phyloP scores from a whole-genome alignment of 257 asterid genomes.

The Przewalskia tangutica region DNA sequence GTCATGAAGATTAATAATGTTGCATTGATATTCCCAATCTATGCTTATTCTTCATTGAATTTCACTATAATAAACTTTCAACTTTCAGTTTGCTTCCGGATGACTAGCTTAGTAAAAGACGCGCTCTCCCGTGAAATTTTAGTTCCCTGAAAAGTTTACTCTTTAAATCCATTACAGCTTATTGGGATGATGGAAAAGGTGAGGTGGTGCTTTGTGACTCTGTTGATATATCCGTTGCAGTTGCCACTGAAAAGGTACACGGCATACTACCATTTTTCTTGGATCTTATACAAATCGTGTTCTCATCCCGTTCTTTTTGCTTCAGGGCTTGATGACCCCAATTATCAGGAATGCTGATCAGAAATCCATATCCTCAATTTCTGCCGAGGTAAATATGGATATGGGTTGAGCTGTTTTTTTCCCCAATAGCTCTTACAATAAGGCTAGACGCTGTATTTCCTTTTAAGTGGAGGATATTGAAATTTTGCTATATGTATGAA shows the following conservation, averaged over 20 bases:
- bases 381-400: constrained; percentile 58
- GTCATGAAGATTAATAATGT: neutral
- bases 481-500: neutral
- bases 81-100: neutral
- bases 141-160: neutral
- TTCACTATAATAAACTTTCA: neutral
- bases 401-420: constrained; percentile 1
- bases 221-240: constrained; percentile 97
- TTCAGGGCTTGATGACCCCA: constrained; percentile 98
- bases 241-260: constrained; percentile 91
- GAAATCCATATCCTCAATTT: constrained; percentile 87
- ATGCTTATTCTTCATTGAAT: neutral
- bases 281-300: constrained; percentile 2
- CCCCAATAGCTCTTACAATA: neutral
- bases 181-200: constrained; percentile 71
- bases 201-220: constrained; percentile 63
- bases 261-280: constrained; percentile 5
- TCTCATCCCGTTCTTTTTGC: constrained; percentile 13
- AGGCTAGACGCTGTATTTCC: neutral
- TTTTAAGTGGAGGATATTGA: neutral
- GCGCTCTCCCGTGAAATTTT: neutral
- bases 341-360: constrained; percentile 90
- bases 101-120: neutral
- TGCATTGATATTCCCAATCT: neutral
- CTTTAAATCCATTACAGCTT: constrained; percentile 43